A percentile compares a stretch with the other conserved stretches of the same genome.
Evolutionary conservation across 176 grass and related monocot genomes (phyloP).

Genomic region (Musa schizocarpa): DNA sequence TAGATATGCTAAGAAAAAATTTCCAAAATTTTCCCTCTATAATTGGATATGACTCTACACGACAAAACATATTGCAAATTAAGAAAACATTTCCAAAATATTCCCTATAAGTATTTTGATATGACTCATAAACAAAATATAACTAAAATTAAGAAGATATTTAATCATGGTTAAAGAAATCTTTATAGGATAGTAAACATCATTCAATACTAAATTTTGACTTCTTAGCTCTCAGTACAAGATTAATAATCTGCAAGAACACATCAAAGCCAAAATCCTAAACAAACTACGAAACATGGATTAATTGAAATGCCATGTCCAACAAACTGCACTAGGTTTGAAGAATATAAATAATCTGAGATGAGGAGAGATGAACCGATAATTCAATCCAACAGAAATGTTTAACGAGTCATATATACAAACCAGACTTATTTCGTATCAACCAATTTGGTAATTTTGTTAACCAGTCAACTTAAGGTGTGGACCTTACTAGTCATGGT

Average conservation of each 20-base stretch:
- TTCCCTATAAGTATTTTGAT: neutral
- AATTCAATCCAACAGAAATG: too few relatives aligned
- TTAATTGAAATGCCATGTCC: too few relatives aligned
- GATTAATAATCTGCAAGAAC: neutral
- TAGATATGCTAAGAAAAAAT: neutral
- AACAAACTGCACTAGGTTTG: too few relatives aligned
- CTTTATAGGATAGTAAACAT: neutral
- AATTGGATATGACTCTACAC: constrained; percentile 72
- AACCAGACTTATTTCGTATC: too few relatives aligned
- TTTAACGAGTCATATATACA: too few relatives aligned
- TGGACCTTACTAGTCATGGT: too few relatives aligned
- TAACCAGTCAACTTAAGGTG: too few relatives aligned
- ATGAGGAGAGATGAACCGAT: too few relatives aligned
- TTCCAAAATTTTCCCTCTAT: neutral
- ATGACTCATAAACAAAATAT: neutral
- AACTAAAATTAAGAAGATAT: neutral
- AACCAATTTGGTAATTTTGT: too few relatives aligned
- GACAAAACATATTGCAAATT: neutral
- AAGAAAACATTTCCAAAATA: neutral
- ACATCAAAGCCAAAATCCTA: neutral
- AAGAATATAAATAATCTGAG: too few relatives aligned
- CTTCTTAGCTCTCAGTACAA: neutral
- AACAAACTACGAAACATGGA: too few relatives aligned
- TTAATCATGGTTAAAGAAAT: neutral
- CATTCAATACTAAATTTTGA: neutral